These are phyloP conservation scores for Erodium chrysanthum DNA, from an alignment of 441 rosid genomes.

Conservation along the genomic window DNA sequence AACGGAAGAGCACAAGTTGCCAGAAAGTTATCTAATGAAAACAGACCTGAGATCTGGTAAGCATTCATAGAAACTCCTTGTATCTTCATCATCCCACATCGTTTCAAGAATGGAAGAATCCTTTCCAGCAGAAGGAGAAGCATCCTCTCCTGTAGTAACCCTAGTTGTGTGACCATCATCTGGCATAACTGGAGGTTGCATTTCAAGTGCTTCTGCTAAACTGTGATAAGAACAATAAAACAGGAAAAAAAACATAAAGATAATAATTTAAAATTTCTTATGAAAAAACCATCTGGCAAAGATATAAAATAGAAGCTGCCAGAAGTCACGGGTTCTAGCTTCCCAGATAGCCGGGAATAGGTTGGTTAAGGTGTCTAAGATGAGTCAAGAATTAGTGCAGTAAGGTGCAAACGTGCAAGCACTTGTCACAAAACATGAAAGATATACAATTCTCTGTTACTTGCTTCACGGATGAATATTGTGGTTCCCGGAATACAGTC, in stretches of 20 bases:
- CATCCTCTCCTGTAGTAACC: constrained; percentile 77
- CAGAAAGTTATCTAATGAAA: background rate
- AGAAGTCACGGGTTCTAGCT: background rate
- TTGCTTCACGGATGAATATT: background rate
- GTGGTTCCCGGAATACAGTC: background rate
- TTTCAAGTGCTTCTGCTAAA: constrained; percentile 92
- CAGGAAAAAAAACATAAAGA: background rate
- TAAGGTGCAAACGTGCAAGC: background rate
- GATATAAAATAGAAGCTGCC: constrained; percentile 1
- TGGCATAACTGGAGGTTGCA: constrained; percentile 97
- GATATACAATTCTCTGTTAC: background rate
- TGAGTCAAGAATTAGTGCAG: background rate
- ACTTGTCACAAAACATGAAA: constrained; percentile 1
- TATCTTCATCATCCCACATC: constrained; percentile 97
- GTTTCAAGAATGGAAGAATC: constrained; percentile 70
- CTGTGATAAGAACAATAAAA: constrained; percentile 27
- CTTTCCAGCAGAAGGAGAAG: constrained; percentile 61
- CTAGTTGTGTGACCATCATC: constrained; percentile 96
- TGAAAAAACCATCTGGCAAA: background rate
- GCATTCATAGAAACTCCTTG: constrained; percentile 89
- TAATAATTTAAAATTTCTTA: background rate
- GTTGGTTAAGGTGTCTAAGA: background rate
- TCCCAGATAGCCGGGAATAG: background rate
- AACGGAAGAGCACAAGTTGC: constrained; percentile 2
- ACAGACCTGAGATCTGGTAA: constrained; percentile 94